Base-by-base conservation (phyloP, 2,329 filamentous ascomycete species). In the Zalaria obscura region DNA sequence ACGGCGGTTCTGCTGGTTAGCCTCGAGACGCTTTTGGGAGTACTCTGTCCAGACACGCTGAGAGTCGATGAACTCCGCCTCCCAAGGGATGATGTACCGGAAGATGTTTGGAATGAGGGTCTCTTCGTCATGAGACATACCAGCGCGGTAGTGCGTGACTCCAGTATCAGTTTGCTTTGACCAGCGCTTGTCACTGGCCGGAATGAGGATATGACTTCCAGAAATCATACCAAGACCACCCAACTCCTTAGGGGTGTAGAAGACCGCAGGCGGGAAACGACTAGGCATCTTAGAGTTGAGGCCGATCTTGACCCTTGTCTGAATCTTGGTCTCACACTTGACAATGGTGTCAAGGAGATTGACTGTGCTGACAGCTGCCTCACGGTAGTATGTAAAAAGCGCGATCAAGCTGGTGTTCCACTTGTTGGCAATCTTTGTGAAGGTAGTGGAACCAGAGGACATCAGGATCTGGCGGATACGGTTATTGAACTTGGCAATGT, bases 341-440 rank as follows among this genome's bases (percentile, higher is more conserved):
- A 98, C 91, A 52, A 98, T 98, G 0, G 89, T 95, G 58, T 98
- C 91, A 3, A 98, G 73, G 4, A 98, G 70, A 47, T 86, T 83
- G 46, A 96, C 85, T 0, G 93, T 98, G 1, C 89, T 94, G 1
- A 96, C 89, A 10, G 91, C 91, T 38, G 91, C 91, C 59, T 98
- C 91, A 59, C 91, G 85, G 59, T 98, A 98, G 64, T 98, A 98
- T 0, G 91, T 96, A 66, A 98, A 98, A 26, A 98, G 74, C 1
- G 91, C 88, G 55, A 98, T 98, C 50, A 98, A 65, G 1, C 86
- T 91, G 0, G 91, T 98, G 64, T 98, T 98, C 91, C 93, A 98
- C 67, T 98, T 98, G 67, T 98, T 98, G 37, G 93, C 91, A 56
- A 98, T 98, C 73, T 98, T 98, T 36, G 91, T 98, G 66, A 98